A percentile compares a stretch with the other conserved stretches of the same genome.
phyloP scores from a whole-genome alignment of 331 rosid genomes.

The Rhamnella rubrinervis region DNA sequence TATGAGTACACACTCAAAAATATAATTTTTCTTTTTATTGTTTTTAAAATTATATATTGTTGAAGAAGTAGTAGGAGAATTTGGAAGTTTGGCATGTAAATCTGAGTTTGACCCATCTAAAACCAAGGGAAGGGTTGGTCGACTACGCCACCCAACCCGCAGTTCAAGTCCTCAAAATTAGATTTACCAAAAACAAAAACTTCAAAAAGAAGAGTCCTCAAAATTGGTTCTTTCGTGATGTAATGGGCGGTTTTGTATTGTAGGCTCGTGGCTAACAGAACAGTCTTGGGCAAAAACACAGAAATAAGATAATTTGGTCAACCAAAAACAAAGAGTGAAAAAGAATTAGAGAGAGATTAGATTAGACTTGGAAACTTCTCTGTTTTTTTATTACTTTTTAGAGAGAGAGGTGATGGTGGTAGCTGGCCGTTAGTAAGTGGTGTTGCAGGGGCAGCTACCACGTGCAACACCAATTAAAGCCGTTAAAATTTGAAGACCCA shows the following conservation, averaged over 20 bases:
- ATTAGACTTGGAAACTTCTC: background rate
- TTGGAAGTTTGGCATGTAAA: too few species aligned
- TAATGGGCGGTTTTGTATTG: background rate
- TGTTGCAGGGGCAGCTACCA: conserved; percentile 55
- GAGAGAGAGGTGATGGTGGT: conserved; percentile 29
- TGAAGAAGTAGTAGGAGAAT: background rate
- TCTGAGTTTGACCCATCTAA: conserved; percentile 11
- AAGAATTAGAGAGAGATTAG: background rate
- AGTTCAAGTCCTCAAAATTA: conserved; percentile 26
- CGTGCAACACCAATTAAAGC: conserved; percentile 62
- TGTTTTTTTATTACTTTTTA: background rate
- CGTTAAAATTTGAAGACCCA: conserved; percentile 31
- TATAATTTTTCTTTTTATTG: too few species aligned
- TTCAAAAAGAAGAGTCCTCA: background rate
- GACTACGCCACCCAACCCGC: conserved; percentile 34
- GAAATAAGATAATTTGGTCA: background rate
- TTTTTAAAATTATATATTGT: background rate
- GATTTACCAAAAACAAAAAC: too few species aligned
- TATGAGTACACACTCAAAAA: too few species aligned
- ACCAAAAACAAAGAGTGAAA: background rate
- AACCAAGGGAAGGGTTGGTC: conserved; percentile 48
- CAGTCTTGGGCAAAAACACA: background rate
- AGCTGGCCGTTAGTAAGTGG: conserved; percentile 48
- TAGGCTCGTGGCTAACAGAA: background rate
- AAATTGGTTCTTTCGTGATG: conserved; percentile 17